A percentile compares a stretch with the other conserved stretches of the same genome.
phyloP scores from a whole-genome alignment of 2,329 filamentous ascomycete species.

The Stachybotrys chlorohalonatus region DNA sequence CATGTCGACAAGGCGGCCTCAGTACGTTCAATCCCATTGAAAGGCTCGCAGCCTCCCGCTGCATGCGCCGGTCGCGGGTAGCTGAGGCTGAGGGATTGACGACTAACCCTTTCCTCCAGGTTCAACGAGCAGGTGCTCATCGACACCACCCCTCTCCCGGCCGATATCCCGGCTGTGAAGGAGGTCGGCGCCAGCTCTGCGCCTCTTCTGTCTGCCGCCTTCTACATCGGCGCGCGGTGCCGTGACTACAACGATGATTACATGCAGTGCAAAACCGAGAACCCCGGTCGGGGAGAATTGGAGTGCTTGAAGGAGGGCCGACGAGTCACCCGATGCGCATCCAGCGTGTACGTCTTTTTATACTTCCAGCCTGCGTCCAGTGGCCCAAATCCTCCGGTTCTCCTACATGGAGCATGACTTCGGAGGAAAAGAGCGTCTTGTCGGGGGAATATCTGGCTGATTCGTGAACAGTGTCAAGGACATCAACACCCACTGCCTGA shows the following conservation, averaged over 20 bases:
- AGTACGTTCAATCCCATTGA: constrained; percentile 25
- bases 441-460: background rate
- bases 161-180: constrained; percentile 82
- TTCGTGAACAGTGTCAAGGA: constrained; percentile 63
- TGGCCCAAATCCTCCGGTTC: background rate
- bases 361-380: background rate
- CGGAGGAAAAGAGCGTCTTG: background rate
- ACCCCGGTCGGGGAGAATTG: constrained; percentile 81
- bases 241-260: constrained; percentile 95
- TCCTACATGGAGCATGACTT: background rate
- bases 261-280: constrained; percentile 98
- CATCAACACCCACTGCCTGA: constrained; percentile 89
- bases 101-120: constrained; percentile 41
- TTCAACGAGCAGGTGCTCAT: constrained; percentile 92
- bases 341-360: constrained; percentile 69
- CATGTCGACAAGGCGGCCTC: constrained; percentile 32
- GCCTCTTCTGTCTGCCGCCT: constrained; percentile 82
- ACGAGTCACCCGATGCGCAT: constrained; percentile 91
- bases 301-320: constrained; percentile 95
- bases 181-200: constrained; percentile 92
- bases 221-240: constrained; percentile 96
- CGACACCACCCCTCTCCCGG: constrained; percentile 92
- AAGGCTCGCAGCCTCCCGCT: background rate
- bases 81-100: constrained; percentile 8
- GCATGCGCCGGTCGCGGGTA: background rate